A percentile compares a stretch with the other conserved stretches of the same genome.
Conservation (phyloP, 164 flowering plant genomes). For the Vitis amurensis region DNA sequence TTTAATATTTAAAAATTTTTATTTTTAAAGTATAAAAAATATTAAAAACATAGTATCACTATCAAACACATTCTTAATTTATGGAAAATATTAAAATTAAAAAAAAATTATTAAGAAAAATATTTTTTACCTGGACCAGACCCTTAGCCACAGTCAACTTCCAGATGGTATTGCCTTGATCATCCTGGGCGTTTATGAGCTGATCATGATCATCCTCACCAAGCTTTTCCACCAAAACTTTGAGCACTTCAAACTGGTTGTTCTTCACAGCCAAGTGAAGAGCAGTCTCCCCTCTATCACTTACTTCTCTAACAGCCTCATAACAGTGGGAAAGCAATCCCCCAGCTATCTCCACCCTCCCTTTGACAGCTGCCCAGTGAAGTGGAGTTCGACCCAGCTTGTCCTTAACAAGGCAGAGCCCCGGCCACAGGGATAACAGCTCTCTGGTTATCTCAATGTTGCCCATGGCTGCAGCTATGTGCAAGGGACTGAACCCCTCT, state of each 20-base stretch:
- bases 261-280: background rate
- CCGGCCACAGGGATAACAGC: background rate
- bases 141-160: background rate
- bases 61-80: too few relatives aligned
- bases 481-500: background rate
- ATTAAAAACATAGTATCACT: too few relatives aligned
- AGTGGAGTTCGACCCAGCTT: background rate
- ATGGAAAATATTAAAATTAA: too few relatives aligned
- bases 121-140: background rate
- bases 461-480: background rate
- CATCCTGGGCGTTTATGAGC: background rate
- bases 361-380: background rate
- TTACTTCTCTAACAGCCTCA: background rate
- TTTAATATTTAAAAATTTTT: too few relatives aligned
- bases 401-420: background rate
- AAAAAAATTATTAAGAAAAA: too few relatives aligned
- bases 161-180: background rate
- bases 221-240: background rate
- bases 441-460: background rate
- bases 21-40: too few relatives aligned
- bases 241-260: conserved; percentile 1
- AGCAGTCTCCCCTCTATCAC: background rate
- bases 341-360: background rate
- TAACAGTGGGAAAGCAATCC: background rate
- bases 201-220: background rate